These are phyloP conservation scores for Fusarium sarcochroum DNA, from an alignment of 2,329 filamentous ascomycete genomes.

Conservation along the genomic window DNA sequence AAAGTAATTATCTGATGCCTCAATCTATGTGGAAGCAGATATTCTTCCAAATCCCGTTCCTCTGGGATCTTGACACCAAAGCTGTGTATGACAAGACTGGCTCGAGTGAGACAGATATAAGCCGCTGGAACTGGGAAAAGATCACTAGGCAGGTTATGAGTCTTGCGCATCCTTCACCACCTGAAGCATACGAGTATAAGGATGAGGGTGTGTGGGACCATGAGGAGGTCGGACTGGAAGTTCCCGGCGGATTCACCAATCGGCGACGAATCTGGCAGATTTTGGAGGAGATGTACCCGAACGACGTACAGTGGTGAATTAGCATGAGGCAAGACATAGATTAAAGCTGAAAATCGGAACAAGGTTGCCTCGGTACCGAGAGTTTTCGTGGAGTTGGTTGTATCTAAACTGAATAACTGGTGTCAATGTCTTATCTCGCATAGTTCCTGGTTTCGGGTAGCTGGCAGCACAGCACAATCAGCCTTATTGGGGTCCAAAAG, in stretches of 20 bases:
- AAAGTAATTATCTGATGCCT: neutral
- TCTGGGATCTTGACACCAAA: conserved; percentile 11
- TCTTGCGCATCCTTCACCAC: neutral
- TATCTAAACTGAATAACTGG: too few relatives aligned
- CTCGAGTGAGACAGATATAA: neutral
- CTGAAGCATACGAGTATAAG: neutral
- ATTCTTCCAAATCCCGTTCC: conserved; percentile 15
- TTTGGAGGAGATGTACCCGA: conserved; percentile 14
- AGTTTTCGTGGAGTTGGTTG: too few relatives aligned
- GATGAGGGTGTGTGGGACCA: neutral
- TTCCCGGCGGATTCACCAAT: conserved; percentile 5
- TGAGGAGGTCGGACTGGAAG: neutral
- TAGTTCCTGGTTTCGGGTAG: too few relatives aligned
- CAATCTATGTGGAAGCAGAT: conserved; percentile 9
- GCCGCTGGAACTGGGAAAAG: conserved; percentile 20
- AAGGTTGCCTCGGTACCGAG: too few relatives aligned
- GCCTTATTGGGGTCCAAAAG: too few relatives aligned
- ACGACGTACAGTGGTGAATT: neutral
- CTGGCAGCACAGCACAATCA: too few relatives aligned
- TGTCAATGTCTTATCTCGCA: too few relatives aligned
- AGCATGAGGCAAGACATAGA: neutral
- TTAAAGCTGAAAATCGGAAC: neutral
- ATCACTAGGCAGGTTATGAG: conserved; percentile 11
- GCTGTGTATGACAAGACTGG: neutral
- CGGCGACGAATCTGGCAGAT: conserved; percentile 29